Conservation (phyloP, 1,139 yeast species). For the Taphrina deformans region DNA sequence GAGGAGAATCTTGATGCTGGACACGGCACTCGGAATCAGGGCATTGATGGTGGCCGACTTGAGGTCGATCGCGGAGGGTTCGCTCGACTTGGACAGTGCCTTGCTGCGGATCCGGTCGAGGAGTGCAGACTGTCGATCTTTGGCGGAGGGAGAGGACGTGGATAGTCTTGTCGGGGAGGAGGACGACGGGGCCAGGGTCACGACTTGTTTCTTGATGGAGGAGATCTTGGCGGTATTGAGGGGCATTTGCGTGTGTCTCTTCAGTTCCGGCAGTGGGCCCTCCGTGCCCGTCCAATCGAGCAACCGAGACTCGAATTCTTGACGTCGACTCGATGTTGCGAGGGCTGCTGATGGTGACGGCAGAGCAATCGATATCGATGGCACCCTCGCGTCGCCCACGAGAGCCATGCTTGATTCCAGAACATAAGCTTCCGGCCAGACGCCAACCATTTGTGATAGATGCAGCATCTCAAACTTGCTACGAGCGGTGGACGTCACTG, state of each 20-base stretch:
- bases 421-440: constrained; percentile 3
- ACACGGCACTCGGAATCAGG: constrained; percentile 15
- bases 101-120: constrained; percentile 18
- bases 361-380: constrained; percentile 20
- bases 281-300: constrained; percentile 4
- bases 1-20: constrained; percentile 25
- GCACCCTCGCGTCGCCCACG: constrained; percentile 5
- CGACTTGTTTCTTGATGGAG: neutral
- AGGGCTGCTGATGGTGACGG: neutral
- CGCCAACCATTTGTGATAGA: constrained; percentile 14
- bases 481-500: constrained; percentile 17
- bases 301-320: constrained; percentile 1
- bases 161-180: neutral
- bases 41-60: constrained; percentile 21
- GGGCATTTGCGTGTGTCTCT: neutral
- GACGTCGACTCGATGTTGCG: neutral
- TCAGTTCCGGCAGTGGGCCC: constrained; percentile 5
- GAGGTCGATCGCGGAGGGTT: constrained; percentile 6
- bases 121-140: constrained; percentile 19
- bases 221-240: constrained; percentile 4
- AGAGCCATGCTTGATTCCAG: constrained; percentile 20
- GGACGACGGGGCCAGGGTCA: neutral
- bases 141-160: constrained; percentile 13
- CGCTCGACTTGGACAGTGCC: constrained; percentile 7
- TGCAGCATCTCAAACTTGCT: constrained; percentile 6